Evolutionary conservation across 2,329 filamentous ascomycete genomes (phyloP), one percentile per base, ranked within the genome.

Genomic region (Colletotrichum tropicicola): DNA sequence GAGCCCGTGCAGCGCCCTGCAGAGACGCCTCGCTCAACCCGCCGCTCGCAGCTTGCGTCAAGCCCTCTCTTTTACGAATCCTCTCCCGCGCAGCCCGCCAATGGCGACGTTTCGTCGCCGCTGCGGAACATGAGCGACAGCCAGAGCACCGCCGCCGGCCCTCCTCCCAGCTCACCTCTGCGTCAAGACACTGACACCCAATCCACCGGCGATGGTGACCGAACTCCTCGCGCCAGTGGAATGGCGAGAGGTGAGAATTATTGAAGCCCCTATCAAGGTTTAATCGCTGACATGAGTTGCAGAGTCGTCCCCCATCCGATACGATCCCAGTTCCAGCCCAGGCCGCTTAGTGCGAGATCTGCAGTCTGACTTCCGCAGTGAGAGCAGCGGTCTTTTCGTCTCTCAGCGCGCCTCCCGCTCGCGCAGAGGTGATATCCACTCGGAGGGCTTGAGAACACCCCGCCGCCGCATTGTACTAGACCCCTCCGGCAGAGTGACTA

Each of bases 241-340:
- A 80, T 83, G 43, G 80, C 88, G 69, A 88, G 90, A 81, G 91
- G 91, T 92, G 77, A 77, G 82, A 6, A 63, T 58, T 41, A 43
- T 23, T 55, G 67, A 19, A 56, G 19, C 8, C 17, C 53, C 3
- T 35, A 15, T 10, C 13, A 15, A n/a, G 17, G 35, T 30, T 10
- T 39, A 5, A 21, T 10, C 9, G 13, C 28, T 59, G 15, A 66
- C 52, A 43, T 25, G 3, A 9, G 2, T 10, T 10, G 2, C 70
- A 97, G 95, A 94, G 73, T 98, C 95, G 0, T 98, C 95, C 1
- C 95, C 95, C 1, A 93, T 98, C 70, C 89, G 90, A 76, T 98
- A 98, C 75, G 92, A 93, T 60, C 89, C 93, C 35, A 97, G 93
- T 78, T 97, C 95, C 37, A 97, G 92, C 74, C 93, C 93, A 25